Base-by-base conservation (phyloP, 331 rosid genomes). In the Stylosanthes scabra region DNA sequence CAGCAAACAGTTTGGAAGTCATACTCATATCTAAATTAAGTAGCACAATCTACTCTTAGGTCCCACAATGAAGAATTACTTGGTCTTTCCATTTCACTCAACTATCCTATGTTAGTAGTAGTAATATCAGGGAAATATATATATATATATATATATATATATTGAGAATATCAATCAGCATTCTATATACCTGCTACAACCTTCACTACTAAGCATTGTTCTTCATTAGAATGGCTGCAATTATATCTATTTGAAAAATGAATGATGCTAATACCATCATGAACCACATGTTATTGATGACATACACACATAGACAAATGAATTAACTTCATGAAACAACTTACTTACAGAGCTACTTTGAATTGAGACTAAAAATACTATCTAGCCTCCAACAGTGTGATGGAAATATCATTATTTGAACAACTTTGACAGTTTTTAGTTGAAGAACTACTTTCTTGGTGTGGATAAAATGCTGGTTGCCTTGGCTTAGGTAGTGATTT, bases 381-480 rank as follows among this genome's bases (percentile, higher is more conserved):
- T 46, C 51, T 46, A 2, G 51, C 51, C 51, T 46, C 51, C 11
- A 46, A 46, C 11, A 8, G 12, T 8, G 51, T 46, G 51, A 46
- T 46, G 51, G 51, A 46, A 46, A 46, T 11, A 46, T 46, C 51
- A 46, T 46, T 46, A 9, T 11, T 46, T 8, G 63, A 46, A 46
- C 51, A 54, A 40, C 11, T 4, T 66, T 31, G 13, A 46, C 6
- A 0, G 0, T 11, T 69, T 28, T 20, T 31, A 3, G 74, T 11
- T 40, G 51, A 58, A 58, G 66, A 12, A 49, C 3, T 9, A 39
- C 28, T 11, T 25, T 27, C 62, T 39, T 49, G 37, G 13, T 5
- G 25, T n/a, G 44, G 41, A 71, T 59, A 41, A 47, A 76, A 76
- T 37, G 57, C 81, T 2, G 70, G 75, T 3, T 68, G 13, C 8